Percentiles rank a stretch among this genome's conserved stretches.
phyloP scores from a whole-genome alignment of 495 filamentous ascomycete genomes.

The Lasiosphaeriaceae sp. region DNA sequence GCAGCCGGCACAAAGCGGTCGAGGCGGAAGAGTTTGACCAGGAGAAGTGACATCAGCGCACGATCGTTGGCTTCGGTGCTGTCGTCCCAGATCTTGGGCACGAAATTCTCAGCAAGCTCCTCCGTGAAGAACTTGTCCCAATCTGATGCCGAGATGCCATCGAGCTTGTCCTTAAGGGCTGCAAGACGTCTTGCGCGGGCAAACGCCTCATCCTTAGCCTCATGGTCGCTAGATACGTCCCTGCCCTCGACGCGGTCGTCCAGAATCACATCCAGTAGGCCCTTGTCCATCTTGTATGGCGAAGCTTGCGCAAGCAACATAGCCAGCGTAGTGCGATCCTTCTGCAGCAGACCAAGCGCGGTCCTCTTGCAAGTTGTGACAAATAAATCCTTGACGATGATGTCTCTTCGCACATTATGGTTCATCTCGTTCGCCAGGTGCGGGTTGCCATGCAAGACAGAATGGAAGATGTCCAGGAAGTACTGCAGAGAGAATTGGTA shows the following conservation, averaged over 20 bases:
- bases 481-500: conserved; percentile 99
- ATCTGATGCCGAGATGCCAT: conserved; percentile 52
- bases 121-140: conserved; percentile 82
- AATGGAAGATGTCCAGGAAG: conserved; percentile 95
- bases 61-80: conserved; percentile 62
- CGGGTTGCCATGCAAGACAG: conserved; percentile 80
- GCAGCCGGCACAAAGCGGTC: conserved; percentile 91
- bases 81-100: conserved; percentile 75
- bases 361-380: conserved; percentile 89
- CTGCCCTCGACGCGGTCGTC: conserved; percentile 71
- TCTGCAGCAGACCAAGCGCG: conserved; percentile 87
- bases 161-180: conserved; percentile 69
- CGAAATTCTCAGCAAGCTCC: conserved; percentile 81
- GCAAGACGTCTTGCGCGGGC: conserved; percentile 61
- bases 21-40: conserved; percentile 91
- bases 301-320: conserved; percentile 93
- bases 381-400: conserved; percentile 86
- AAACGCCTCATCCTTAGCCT: conserved; percentile 67
- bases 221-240: conserved; percentile 67
- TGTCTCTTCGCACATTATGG: conserved; percentile 70
- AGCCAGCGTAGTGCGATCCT: conserved; percentile 90
- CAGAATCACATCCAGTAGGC: conserved; percentile 78
- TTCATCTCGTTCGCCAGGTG: conserved; percentile 67
- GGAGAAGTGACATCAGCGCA: conserved; percentile 76
- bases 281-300: conserved; percentile 89